phyloP scores from a whole-genome alignment of 2,329 filamentous ascomycete species.

The Cytospora piceae region DNA sequence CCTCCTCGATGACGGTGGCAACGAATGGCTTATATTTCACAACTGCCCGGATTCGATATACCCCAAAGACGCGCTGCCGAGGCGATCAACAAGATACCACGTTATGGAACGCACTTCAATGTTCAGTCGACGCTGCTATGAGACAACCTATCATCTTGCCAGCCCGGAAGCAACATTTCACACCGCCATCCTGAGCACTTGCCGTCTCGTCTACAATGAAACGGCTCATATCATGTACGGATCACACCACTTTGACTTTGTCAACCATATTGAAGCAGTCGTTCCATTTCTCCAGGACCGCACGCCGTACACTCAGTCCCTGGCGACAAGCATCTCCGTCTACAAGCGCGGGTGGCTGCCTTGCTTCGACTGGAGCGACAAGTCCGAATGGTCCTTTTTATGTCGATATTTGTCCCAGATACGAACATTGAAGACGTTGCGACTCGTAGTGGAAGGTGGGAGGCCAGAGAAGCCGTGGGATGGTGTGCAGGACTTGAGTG shows the following conservation, averaged over 20 bases:
- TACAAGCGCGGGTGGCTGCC: conserved; percentile 59
- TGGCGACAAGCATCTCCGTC: conserved; percentile 55
- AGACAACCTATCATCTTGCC: conserved; percentile 60
- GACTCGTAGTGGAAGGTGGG: conserved; percentile 59
- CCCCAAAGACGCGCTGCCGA: neutral
- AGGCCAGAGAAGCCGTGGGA: conserved; percentile 54
- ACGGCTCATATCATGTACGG: conserved; percentile 60
- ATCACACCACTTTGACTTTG: conserved; percentile 62
- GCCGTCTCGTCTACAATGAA: conserved; percentile 56
- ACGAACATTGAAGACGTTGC: conserved; percentile 47
- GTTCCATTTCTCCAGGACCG: conserved; percentile 61
- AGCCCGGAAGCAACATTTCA: conserved; percentile 45
- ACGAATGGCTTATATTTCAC: conserved; percentile 45
- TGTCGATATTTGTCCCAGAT: conserved; percentile 51
- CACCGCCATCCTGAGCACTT: conserved; percentile 50
- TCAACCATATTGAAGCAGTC: conserved; percentile 61
- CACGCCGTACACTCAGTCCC: conserved; percentile 49
- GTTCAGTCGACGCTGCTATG: conserved; percentile 45
- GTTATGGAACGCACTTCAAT: conserved; percentile 43
- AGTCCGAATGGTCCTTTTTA: conserved; percentile 57
- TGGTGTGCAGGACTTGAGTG: conserved; percentile 48
- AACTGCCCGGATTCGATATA: conserved; percentile 39
- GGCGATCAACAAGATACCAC: conserved; percentile 40
- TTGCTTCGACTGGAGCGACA: conserved; percentile 53
- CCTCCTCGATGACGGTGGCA: conserved; percentile 47